These are phyloP conservation scores for Monosporascus sp. DNA, from an alignment of 2,329 filamentous ascomycete genomes.

Conservation along the genomic window DNA sequence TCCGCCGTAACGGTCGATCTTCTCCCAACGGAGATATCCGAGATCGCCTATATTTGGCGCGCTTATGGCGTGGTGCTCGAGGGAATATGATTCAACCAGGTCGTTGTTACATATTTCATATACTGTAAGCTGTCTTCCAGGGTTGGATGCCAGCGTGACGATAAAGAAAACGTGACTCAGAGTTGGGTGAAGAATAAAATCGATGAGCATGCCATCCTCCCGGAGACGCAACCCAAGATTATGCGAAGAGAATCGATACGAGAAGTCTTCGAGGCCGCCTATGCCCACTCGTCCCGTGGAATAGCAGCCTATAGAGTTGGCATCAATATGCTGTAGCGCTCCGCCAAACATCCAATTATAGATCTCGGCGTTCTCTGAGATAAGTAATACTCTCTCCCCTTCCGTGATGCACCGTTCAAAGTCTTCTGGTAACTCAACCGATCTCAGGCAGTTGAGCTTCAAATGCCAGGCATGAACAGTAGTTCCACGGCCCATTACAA, in stretches of 20 bases:
- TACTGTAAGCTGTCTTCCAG: constrained; percentile 15
- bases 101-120: constrained; percentile 19
- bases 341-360: constrained; percentile 22
- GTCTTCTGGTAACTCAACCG: constrained; percentile 16
- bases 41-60: constrained; percentile 10
- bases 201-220: constrained; percentile 15
- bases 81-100: constrained; percentile 14
- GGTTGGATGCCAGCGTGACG: constrained; percentile 15
- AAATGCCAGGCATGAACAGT: constrained; percentile 27
- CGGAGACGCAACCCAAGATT: constrained; percentile 14
- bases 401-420: constrained; percentile 23
- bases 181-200: constrained; percentile 24
- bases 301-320: constrained; percentile 5
- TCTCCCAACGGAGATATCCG: constrained; percentile 24
- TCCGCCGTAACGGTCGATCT: constrained; percentile 24
- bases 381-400: constrained; percentile 20
- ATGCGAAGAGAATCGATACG: constrained; percentile 7
- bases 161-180: constrained; percentile 19
- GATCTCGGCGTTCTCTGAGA: constrained; percentile 19
- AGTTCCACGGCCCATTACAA: constrained; percentile 22
- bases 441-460: constrained; percentile 16
- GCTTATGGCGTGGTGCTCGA: constrained; percentile 13
- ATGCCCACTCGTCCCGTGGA: constrained; percentile 14
- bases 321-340: constrained; percentile 13
- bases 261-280: constrained; percentile 9